Conservation (phyloP, 2,329 filamentous ascomycete genomes). For the Cytospora piceicola region DNA sequence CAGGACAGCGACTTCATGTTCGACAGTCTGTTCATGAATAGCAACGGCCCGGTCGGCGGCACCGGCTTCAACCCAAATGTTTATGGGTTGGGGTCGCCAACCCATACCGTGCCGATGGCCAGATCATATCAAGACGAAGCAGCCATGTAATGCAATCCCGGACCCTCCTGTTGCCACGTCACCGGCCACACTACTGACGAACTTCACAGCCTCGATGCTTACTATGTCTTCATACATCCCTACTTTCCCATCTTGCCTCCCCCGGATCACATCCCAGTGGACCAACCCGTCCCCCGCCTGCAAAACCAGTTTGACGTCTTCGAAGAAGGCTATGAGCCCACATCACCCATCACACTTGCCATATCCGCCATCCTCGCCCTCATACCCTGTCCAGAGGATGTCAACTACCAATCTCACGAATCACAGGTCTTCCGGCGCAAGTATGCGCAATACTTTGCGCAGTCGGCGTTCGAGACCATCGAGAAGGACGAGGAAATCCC, state of each 20-base stretch:
- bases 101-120: slow-evolving; percentile 39
- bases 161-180: background rate
- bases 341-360: slow-evolving; percentile 32
- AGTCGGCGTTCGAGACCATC: slow-evolving; percentile 52
- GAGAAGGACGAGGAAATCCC: slow-evolving; percentile 53
- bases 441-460: slow-evolving; percentile 53
- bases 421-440: slow-evolving; percentile 50
- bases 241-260: slow-evolving; percentile 55
- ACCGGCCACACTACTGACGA: background rate
- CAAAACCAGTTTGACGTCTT: slow-evolving; percentile 40
- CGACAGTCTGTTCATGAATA: slow-evolving; percentile 45
- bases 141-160: slow-evolving; percentile 43
- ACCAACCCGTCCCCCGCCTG: slow-evolving; percentile 40
- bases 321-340: slow-evolving; percentile 24
- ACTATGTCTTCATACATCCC: slow-evolving; percentile 57
- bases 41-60: slow-evolving; percentile 7
- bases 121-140: slow-evolving; percentile 48
- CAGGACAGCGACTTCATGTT: slow-evolving; percentile 54
- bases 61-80: slow-evolving; percentile 19
- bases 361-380: slow-evolving; percentile 33
- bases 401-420: slow-evolving; percentile 42
- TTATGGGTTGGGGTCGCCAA: slow-evolving; percentile 13
- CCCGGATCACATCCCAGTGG: slow-evolving; percentile 41
- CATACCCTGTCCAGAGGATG: slow-evolving; percentile 39
- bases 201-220: slow-evolving; percentile 46